Conservation (phyloP, 1,284 basidiomycete species). For the Hortiboletus rubellus region DNA sequence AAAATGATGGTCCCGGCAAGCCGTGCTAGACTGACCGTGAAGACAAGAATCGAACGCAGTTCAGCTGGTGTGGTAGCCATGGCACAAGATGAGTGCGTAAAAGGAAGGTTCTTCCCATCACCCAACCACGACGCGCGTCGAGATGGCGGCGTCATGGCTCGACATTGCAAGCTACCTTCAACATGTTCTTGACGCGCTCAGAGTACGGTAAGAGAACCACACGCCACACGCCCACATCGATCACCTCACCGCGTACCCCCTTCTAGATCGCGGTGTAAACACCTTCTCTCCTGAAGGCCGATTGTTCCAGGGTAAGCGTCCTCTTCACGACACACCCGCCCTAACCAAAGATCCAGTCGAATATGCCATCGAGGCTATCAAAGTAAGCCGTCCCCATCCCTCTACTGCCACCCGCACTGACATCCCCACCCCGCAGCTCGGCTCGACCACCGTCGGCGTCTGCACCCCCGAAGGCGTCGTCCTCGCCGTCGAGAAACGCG, state of each 20-base stretch:
- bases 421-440: constrained; percentile 60
- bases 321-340: constrained; percentile 1
- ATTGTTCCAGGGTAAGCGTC: constrained; percentile 77
- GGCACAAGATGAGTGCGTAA: constrained; percentile 6
- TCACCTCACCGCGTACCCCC: neutral
- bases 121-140: constrained; percentile 32
- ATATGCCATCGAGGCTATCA: constrained; percentile 99
- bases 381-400: constrained; percentile 50
- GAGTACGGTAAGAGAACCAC: constrained; percentile 69
- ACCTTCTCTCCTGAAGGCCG: constrained; percentile 98
- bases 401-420: neutral
- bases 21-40: constrained; percentile 71
- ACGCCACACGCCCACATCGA: neutral
- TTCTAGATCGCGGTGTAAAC: constrained; percentile 92
- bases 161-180: constrained; percentile 7
- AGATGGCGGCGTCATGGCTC: constrained; percentile 6
- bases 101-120: constrained; percentile 35
- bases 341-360: constrained; percentile 64
- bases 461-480: constrained; percentile 86
- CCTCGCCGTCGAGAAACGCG: constrained; percentile 97
- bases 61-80: constrained; percentile 17
- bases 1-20: constrained; percentile 67
- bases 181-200: constrained; percentile 91
- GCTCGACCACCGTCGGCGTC: constrained; percentile 96
- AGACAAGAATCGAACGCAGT: constrained; percentile 65